Conservation (phyloP, 2,329 filamentous ascomycete species). For the Fusarium paranaense region DNA sequence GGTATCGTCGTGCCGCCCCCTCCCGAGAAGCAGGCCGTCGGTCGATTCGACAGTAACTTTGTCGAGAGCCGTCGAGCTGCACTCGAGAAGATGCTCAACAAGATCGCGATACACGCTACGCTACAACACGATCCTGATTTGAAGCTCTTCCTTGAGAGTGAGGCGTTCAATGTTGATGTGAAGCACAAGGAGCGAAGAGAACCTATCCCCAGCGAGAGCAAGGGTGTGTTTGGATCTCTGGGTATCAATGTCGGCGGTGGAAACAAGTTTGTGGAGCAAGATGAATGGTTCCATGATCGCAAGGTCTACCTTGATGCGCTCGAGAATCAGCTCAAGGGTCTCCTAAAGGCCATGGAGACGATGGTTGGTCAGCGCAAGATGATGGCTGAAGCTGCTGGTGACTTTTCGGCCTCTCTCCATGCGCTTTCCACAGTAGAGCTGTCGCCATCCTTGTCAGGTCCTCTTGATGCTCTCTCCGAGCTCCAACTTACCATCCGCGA, state of each 20-base stretch:
- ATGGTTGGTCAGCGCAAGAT: conserved; percentile 94
- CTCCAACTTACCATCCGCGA: conserved; percentile 94
- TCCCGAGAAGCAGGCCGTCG: conserved; percentile 97
- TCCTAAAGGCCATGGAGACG: conserved; percentile 93
- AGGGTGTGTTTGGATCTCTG: conserved; percentile 89
- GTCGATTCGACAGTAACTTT: conserved; percentile 95
- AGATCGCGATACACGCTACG: conserved; percentile 88
- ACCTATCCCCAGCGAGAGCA: conserved; percentile 86
- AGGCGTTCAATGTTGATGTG: conserved; percentile 94
- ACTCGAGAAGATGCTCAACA: conserved; percentile 97
- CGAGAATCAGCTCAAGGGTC: conserved; percentile 88
- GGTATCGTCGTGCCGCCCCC: conserved; percentile 95
- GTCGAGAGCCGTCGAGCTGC: conserved; percentile 92
- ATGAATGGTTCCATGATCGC: conserved; percentile 99
- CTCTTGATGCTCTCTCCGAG: conserved; percentile 91
- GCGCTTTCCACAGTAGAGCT: conserved; percentile 92
- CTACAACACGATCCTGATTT: conserved; percentile 93
- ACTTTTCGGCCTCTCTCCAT: conserved; percentile 94
- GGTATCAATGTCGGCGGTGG: conserved; percentile 81
- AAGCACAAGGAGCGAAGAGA: conserved; percentile 98
- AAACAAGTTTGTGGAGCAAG: conserved; percentile 96
- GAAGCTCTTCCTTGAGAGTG: conserved; percentile 97
- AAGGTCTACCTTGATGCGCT: conserved; percentile 94
- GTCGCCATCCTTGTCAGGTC: conserved; percentile 86
- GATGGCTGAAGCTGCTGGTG: conserved; percentile 90